Evolutionary conservation across 2,329 filamentous ascomycete species (phyloP).

Genomic region (Aureobasidium lini): DNA sequence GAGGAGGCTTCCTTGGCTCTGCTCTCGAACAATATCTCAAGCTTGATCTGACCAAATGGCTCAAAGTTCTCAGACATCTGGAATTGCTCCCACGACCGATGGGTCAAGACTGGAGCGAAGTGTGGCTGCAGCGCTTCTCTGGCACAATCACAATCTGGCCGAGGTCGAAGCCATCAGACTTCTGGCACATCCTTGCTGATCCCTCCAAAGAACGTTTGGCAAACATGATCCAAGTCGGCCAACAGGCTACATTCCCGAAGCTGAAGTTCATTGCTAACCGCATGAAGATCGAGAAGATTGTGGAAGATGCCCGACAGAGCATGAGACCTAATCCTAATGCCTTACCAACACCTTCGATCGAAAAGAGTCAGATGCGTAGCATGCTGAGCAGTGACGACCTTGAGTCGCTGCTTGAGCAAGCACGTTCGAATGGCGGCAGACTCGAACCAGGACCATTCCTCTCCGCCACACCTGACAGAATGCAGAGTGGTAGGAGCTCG

Average conservation of each 20-base stretch:
- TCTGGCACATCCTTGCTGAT: conserved; percentile 78
- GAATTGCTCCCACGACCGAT: conserved; percentile 84
- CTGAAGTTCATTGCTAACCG: conserved; percentile 85
- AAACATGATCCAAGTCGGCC: conserved; percentile 82
- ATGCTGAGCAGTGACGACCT: conserved; percentile 43
- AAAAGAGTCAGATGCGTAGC: conserved; percentile 21
- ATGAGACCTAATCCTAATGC: conserved; percentile 26
- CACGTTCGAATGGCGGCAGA: conserved; percentile 23
- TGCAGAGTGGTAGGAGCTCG: not conserved
- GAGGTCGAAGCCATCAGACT: conserved; percentile 69
- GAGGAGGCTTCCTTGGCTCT: conserved; percentile 87
- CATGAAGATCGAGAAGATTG: conserved; percentile 69
- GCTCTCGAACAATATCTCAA: conserved; percentile 93
- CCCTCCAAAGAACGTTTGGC: conserved; percentile 68
- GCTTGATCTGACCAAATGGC: conserved; percentile 94
- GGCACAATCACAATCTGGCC: conserved; percentile 97
- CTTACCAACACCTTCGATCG: conserved; percentile 23
- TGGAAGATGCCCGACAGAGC: conserved; percentile 49
- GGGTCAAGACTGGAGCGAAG: conserved; percentile 92
- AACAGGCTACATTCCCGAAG: conserved; percentile 84
- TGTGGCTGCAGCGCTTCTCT: conserved; percentile 92
- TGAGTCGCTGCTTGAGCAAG: conserved; percentile 31
- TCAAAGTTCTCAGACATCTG: conserved; percentile 85
- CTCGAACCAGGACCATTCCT: conserved; percentile 23
- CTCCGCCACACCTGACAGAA: conserved; percentile 14